Conservation (phyloP, 1,284 basidiomycete species). For the Golubevia sp. region DNA sequence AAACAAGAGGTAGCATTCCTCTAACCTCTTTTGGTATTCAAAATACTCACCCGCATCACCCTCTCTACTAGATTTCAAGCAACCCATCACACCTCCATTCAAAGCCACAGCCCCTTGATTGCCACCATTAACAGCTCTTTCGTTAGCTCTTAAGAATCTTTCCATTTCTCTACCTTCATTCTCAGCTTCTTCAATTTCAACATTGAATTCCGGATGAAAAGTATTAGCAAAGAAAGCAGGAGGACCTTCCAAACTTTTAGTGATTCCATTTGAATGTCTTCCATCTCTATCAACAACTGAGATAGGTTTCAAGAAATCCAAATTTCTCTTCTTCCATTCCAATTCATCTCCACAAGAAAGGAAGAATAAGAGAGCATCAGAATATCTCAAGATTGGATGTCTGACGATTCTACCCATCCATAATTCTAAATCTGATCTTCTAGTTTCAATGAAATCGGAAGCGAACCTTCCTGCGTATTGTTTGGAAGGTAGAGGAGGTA, state of each 20-base stretch:
- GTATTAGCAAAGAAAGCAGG: constrained; percentile 73
- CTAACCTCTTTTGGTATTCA: no score
- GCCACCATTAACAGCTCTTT: constrained; percentile 28
- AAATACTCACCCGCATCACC: no score
- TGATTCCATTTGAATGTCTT: background rate
- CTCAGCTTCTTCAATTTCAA: constrained; percentile 15
- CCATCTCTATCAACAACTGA: constrained; percentile 9
- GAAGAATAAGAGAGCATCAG: constrained; percentile 80
- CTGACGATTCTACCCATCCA: constrained; percentile 74
- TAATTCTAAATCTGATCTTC: constrained; percentile 76
- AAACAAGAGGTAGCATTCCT: no score
- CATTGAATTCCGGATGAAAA: constrained; percentile 3
- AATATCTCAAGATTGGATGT: constrained; percentile 78
- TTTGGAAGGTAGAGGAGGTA: constrained; percentile 81
- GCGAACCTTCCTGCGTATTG: constrained; percentile 79
- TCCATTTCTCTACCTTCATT: constrained; percentile 27
- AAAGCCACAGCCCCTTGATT: no score
- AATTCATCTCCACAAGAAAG: constrained; percentile 60
- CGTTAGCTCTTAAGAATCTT: constrained; percentile 19
- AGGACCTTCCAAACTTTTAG: background rate
- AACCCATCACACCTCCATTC: no score
- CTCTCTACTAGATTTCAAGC: no score
- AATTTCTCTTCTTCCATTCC: constrained; percentile 14
- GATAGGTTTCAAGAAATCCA: background rate
- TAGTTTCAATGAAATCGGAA: constrained; percentile 78